A percentile compares a stretch with the other conserved stretches of the same genome.
Evolutionary conservation across 306 rosid species (phyloP).

Genomic region (Prunus padus): DNA sequence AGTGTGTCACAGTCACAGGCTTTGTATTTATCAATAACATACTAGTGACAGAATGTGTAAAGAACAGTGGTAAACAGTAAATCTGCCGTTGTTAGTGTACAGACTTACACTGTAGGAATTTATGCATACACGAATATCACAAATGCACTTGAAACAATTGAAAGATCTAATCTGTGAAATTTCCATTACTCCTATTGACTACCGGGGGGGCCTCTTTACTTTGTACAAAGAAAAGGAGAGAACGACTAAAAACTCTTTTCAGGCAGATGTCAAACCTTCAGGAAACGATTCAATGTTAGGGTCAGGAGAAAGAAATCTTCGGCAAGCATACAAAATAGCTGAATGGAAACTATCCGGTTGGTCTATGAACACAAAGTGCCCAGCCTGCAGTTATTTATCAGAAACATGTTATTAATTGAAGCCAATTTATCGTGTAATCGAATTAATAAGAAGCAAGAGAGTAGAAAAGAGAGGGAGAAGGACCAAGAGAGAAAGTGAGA

Average conservation of each 20-base stretch:
- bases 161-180: background rate
- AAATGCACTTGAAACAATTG: background rate
- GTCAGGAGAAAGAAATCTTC: slow-evolving; percentile 63
- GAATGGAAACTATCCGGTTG: slow-evolving; percentile 74
- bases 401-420: background rate
- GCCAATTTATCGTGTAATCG: background rate
- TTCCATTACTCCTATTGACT: background rate
- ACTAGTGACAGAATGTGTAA: background rate
- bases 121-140: slow-evolving; percentile 4
- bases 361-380: slow-evolving; percentile 91
- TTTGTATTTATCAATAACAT: no score
- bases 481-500: slow-evolving; percentile 11
- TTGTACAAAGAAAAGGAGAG: background rate
- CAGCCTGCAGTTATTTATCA: slow-evolving; percentile 56
- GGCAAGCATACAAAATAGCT: slow-evolving; percentile 72
- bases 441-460: background rate
- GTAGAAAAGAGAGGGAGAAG: background rate
- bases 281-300: slow-evolving; percentile 59
- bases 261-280: slow-evolving; percentile 65
- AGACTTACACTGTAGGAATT: background rate
- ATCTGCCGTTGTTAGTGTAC: background rate
- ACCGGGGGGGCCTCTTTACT: background rate
- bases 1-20: no score
- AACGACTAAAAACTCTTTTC: slow-evolving; percentile 16
- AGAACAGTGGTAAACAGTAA: background rate